These are phyloP conservation scores for Cicer bijugum DNA, from an alignment of 306 rosid species.

Conservation along the genomic window DNA sequence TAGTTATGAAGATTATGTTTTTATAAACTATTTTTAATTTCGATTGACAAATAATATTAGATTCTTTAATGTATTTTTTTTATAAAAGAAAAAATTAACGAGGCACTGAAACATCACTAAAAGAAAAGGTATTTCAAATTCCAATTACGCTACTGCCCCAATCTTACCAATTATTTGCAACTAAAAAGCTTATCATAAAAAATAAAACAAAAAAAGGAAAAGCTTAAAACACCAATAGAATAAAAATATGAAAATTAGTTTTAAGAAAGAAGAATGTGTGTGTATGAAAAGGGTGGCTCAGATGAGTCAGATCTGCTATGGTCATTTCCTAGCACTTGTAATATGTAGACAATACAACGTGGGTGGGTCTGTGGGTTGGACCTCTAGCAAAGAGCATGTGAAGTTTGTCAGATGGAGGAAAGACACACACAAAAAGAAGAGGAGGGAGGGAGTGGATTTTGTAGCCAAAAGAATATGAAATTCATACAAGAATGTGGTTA, in stretches of 20 bases:
- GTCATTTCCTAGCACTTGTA: conserved; percentile 52
- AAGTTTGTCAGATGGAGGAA: conserved; percentile 65
- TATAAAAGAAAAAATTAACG: no score
- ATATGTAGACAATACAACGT: conserved; percentile 67
- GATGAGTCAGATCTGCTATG: conserved; percentile 57
- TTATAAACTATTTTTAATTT: no score
- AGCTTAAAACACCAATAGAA: no score
- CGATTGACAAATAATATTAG: no score
- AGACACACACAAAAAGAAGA: conserved; percentile 39
- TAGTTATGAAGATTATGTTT: no score
- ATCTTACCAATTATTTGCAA: no score
- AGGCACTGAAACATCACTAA: no score
- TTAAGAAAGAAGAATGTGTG: conserved; percentile 3
- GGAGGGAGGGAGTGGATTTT: conserved; percentile 42
- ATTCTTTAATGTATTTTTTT: no score
- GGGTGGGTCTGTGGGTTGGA: conserved; percentile 59
- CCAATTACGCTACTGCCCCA: no score
- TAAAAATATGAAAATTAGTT: neutral
- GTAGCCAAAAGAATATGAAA: conserved; percentile 38
- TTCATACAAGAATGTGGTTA: neutral
- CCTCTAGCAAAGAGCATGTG: conserved; percentile 67
- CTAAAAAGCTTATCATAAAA: no score
- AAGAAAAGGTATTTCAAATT: no score
- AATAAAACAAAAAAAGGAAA: no score
- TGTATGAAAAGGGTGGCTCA: conserved; percentile 50